Percentiles rank a stretch among this genome's conserved stretches.
Conservation (phyloP, 176 grass and related monocot genomes). For the Zea mays region DNA sequence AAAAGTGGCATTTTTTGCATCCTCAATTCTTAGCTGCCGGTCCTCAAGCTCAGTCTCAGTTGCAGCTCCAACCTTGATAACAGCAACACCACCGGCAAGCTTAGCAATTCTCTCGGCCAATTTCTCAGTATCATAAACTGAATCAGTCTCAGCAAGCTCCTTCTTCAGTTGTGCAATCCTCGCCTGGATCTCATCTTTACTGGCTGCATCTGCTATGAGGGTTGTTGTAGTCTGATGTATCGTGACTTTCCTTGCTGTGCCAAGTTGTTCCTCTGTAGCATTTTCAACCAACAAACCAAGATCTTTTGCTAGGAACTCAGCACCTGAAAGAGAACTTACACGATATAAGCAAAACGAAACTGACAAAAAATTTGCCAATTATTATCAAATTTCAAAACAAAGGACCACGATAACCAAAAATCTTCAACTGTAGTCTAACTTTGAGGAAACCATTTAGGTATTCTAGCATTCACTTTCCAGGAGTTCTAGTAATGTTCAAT, state of each 20-base stretch:
- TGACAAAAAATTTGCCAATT: background rate
- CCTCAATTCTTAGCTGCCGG: constrained; percentile 58
- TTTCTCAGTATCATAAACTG: constrained; percentile 53
- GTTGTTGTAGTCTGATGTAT: constrained; percentile 56
- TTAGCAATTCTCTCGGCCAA: constrained; percentile 59
- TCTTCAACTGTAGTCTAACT: background rate
- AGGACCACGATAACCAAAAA: background rate
- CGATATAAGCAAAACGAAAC: constrained; percentile 2
- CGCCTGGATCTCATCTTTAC: constrained; percentile 63
- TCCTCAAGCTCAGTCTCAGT: constrained; percentile 68
- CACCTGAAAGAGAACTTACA: constrained; percentile 35
- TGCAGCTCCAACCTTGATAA: constrained; percentile 70
- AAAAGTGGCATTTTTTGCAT: constrained; percentile 59
- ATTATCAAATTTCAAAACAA: background rate
- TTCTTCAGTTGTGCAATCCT: constrained; percentile 61
- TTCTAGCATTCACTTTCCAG: background rate
- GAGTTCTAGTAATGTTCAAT: constrained; percentile 19
- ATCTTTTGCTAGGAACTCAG: constrained; percentile 59
- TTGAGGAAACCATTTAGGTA: constrained; percentile 1
- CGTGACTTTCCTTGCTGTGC: constrained; percentile 57
- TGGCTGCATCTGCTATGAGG: constrained; percentile 63
- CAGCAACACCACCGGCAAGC: constrained; percentile 68
- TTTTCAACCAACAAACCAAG: constrained; percentile 61
- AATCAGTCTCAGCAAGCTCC: constrained; percentile 61
- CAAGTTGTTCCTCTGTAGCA: constrained; percentile 55